These are phyloP conservation scores for Rhodotorula kratochvilovae DNA, from an alignment of 768 basidiomycete species.

Conservation along the genomic window DNA sequence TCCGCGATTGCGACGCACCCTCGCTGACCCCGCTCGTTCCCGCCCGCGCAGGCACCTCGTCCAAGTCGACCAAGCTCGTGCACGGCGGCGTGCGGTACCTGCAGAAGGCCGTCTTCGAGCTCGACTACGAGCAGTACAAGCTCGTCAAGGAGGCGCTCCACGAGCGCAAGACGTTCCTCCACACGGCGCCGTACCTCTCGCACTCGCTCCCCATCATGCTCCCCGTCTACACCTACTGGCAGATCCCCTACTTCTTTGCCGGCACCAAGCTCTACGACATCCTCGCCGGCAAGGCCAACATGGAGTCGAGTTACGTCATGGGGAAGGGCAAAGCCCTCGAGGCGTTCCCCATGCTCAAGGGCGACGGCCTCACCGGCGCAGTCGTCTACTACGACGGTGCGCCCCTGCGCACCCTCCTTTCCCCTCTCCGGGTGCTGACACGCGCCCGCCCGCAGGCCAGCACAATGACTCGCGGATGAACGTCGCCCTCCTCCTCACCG, in stretches of 20 bases:
- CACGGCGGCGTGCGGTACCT: slow-evolving; percentile 97
- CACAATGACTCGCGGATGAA: slow-evolving; percentile 99
- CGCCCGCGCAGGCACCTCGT: slow-evolving; percentile 68
- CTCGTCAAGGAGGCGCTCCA: slow-evolving; percentile 91
- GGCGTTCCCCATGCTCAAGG: slow-evolving; percentile 93
- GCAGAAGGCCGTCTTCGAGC: slow-evolving; percentile 90
- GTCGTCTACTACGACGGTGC: slow-evolving; percentile 95
- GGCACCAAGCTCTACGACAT: slow-evolving; percentile 93
- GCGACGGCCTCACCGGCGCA: slow-evolving; percentile 83
- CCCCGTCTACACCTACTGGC: slow-evolving; percentile 95
- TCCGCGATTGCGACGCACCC: too few relatives aligned
- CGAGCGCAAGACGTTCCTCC: slow-evolving; percentile 86
- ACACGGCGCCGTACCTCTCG: slow-evolving; percentile 90
- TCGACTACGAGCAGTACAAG: slow-evolving; percentile 95
- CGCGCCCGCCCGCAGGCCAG: slow-evolving; percentile 79
- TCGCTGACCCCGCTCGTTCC: not conserved
- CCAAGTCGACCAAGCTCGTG: slow-evolving; percentile 95
- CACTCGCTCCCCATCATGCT: slow-evolving; percentile 95
- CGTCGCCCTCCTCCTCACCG: slow-evolving; percentile 86
- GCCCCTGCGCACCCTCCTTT: not conserved
- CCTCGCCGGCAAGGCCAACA: slow-evolving; percentile 91
- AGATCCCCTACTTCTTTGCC: slow-evolving; percentile 86
- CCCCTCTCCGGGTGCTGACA: not conserved
- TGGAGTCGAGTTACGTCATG: slow-evolving; percentile 94
- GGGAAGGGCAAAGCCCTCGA: slow-evolving; percentile 87